Evolutionary conservation across 1,284 basidiomycete genomes (phyloP), one percentile per base, ranked within the genome.

Genomic region (Laetiporus sulphureus): DNA sequence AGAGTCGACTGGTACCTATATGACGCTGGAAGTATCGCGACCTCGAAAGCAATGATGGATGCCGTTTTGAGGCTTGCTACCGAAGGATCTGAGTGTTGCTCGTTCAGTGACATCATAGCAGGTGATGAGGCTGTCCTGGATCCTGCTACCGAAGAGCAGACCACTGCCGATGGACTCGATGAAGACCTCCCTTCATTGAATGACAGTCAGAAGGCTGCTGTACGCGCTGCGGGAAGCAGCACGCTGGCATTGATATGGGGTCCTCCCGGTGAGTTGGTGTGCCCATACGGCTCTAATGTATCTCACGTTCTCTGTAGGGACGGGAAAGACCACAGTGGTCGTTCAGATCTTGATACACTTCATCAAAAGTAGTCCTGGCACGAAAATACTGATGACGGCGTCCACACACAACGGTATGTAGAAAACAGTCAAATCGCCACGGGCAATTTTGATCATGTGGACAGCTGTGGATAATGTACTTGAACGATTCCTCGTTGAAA

Each of bases 241-340:
- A 65, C 59, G 5, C 53, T 82, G 8, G 72, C 75, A 21, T 53
- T 82, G 25, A 78, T 82, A 10, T 81, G 79, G 79, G 79, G 79
- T 2, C 79, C 79, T 18, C 79, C 79, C 46, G 77, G 78, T 75
- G 48, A 36, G 62, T 47, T 20, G 3, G 15, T 29, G n/a, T 19
- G 27, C 23, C 20, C 12, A 12, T 13, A 3, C 27, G n/a, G 5
- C 16, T 20, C 12, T 25, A 4, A 2, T 32, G 8, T 7, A 21
- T 8, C 12, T 23, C 29, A 36, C 5, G 36, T 15, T n/a, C n/a
- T n/a, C n/a, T n/a, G n/a, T 36, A 80, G 79, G 79, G 0, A 83
- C 79, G 0, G 79, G 80, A 24, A 83, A 83, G 58, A 82, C 79
- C 0, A 81, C 77, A 0, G 79, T 82, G 1, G 76, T 82, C 2